Evolutionary conservation across 106 monocot genomes (phyloP), one percentile per base, ranked within the genome.

Genomic region (Dendrobium chrysotoxum): DNA sequence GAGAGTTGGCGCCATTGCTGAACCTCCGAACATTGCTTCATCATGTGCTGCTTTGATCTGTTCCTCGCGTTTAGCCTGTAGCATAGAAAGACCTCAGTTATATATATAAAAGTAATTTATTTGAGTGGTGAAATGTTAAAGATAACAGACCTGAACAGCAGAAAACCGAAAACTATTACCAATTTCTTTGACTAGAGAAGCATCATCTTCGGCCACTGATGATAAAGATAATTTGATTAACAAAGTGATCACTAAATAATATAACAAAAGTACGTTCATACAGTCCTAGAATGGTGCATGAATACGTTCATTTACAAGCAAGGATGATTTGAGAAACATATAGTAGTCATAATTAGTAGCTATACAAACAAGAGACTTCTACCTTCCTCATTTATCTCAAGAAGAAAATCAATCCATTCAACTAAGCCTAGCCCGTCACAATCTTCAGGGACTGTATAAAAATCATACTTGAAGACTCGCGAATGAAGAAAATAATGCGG

Each of bases 1-100:
- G 76, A 39, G 1, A 11, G 50, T 47, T 64, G 81, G 72, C 26
- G 65, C 80, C 74, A 71, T 54, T 80, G 77, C 28, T 35, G 91
- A 77, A 68, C 65, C 92, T 55, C 98, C 98, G 86, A 98, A 98
- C 85, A 98, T 98, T n/a, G 98, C 94, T 38, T 95, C 84, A 28
- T 98, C 98, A 86, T 98, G 98, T 15, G 98, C 95, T 77, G 81
- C 91, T 78, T 89, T 89, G 40, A 98, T 75, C 76, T 85, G 88
- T 79, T 92, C 92, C 74, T 98, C 95, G 39, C 88, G 92, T 75
- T 88, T 98, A 40, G 92, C 85, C 96, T 96, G 65, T 20, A 11
- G 86, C 39, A 35, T 54, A 50, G 76, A 50, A 50, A 81, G 44
- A 57, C 45, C 18, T 26, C 0, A 47, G 26, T 40, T 46, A 13